A percentile compares a stretch with the other conserved stretches of the same genome.
Conservation (phyloP, 495 filamentous ascomycete species). For the Trichoderma gamsii region DNA sequence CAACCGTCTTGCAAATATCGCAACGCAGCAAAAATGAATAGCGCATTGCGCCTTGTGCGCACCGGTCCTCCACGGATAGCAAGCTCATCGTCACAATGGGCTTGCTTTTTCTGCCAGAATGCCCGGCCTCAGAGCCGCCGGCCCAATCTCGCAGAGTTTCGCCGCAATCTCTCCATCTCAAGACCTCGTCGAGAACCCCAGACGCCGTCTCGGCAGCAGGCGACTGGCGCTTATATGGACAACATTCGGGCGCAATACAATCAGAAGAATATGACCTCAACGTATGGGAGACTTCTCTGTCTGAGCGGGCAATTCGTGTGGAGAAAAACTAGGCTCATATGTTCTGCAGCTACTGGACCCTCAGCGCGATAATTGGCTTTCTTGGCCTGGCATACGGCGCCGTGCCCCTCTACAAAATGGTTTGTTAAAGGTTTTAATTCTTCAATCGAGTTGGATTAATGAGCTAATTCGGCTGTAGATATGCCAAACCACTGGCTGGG, state of each 20-base stretch:
- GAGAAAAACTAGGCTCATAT: conserved; percentile 14
- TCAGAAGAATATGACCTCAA: conserved; percentile 51
- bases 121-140: conserved; percentile 19
- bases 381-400: conserved; percentile 91
- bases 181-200: conserved; percentile 16
- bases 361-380: conserved; percentile 83
- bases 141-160: not conserved
- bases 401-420: conserved; percentile 97
- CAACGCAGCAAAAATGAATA: not conserved
- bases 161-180: conserved; percentile 20
- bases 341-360: conserved; percentile 63
- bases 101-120: conserved; percentile 22
- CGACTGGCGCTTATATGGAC: conserved; percentile 37
- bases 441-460: conserved; percentile 1
- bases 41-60: conserved; percentile 1
- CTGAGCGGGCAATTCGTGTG: conserved; percentile 4
- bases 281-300: conserved; percentile 36
- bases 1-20: not conserved
- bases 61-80: not conserved
- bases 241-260: conserved; percentile 49
- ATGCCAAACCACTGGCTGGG: conserved; percentile 94
- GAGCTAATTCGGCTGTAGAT: conserved; percentile 50
- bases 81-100: conserved; percentile 4
- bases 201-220: conserved; percentile 20
- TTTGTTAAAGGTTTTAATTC: conserved; percentile 28